Conservation (phyloP, 208 protist genomes). For the Polymyxa betae region DNA sequence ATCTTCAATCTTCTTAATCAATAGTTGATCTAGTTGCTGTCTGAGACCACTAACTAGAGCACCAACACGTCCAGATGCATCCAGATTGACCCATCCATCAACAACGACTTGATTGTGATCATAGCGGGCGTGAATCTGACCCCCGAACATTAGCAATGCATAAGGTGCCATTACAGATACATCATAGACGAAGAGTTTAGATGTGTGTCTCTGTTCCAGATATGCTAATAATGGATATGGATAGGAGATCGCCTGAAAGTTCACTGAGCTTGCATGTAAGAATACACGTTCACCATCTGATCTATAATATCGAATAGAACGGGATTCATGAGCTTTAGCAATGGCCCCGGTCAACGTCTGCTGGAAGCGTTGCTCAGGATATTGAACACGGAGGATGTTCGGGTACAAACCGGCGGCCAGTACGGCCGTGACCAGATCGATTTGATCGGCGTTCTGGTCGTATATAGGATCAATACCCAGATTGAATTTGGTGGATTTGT, state of each 20-base stretch:
- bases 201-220: background rate
- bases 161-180: background rate
- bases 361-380: background rate
- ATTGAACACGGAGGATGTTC: background rate
- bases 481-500: no score
- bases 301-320: background rate
- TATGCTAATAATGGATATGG: background rate
- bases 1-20: background rate
- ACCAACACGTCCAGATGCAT: background rate
- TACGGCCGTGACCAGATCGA: background rate
- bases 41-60: background rate
- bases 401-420: background rate
- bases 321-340: background rate
- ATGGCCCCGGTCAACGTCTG: background rate
- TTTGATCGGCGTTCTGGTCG: background rate
- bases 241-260: background rate
- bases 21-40: background rate
- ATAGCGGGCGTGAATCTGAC: background rate
- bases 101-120: background rate
- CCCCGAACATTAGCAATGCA: background rate
- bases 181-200: background rate
- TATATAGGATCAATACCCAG: no score
- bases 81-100: background rate
- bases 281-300: background rate
- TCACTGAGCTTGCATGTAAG: background rate